A percentile compares a stretch with the other conserved stretches of the same genome.
Conservation (phyloP, 176 grass and related monocot genomes). For the Zoysia japonica region DNA sequence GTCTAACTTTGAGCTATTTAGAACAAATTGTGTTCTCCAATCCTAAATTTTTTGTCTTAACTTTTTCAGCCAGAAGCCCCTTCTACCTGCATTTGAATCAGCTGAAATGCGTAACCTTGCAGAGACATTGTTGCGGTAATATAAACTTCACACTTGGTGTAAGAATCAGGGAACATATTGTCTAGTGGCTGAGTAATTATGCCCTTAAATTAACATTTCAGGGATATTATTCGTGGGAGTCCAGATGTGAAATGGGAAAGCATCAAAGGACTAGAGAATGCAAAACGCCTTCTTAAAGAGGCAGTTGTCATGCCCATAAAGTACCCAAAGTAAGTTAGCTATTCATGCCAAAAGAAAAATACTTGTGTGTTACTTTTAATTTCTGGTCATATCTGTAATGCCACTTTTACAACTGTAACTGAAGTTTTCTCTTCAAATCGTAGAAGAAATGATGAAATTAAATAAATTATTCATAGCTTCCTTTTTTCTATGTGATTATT, state of each 20-base stretch:
- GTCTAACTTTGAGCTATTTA: not conserved
- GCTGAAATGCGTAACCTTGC: slow-evolving; percentile 85
- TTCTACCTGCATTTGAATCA: slow-evolving; percentile 82
- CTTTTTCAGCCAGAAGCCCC: slow-evolving; percentile 79
- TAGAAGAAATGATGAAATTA: not conserved
- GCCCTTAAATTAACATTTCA: slow-evolving; percentile 26
- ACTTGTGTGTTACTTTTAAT: not conserved
- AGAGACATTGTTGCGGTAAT: slow-evolving; percentile 81
- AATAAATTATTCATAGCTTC: slow-evolving; percentile 2
- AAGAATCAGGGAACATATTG: not conserved
- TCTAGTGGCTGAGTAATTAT: slow-evolving; percentile 22
- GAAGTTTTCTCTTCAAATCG: not conserved
- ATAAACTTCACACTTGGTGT: not conserved
- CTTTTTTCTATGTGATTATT: not conserved
- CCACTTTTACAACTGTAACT: not conserved
- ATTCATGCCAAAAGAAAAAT: slow-evolving; percentile 1
- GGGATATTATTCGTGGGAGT: slow-evolving; percentile 88
- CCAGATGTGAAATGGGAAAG: slow-evolving; percentile 99
- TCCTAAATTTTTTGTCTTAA: slow-evolving; percentile 18
- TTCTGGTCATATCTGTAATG: not conserved
- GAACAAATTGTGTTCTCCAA: not conserved
- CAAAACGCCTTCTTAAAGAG: slow-evolving; percentile 90
- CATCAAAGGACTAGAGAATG: slow-evolving; percentile 93
- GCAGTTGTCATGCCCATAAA: slow-evolving; percentile 98
- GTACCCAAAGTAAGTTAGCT: slow-evolving; percentile 85